Evolutionary conservation across 2,329 filamentous ascomycete genomes (phyloP).

Genomic region (Phialophora macrospora): DNA sequence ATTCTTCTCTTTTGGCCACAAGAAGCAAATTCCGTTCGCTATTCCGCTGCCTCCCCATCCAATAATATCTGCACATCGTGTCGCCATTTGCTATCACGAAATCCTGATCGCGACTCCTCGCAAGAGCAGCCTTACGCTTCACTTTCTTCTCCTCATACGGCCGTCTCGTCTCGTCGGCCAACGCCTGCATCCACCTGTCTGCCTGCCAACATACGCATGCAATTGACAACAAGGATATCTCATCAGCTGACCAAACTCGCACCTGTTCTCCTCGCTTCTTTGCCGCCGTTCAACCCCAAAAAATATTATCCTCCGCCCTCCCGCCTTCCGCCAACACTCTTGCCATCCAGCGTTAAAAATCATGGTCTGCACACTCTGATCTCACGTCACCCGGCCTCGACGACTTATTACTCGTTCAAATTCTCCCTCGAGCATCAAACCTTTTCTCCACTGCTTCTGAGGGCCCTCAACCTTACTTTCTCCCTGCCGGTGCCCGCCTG

Average conservation of each 20-base stretch:
- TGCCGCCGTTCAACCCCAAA: slow-evolving; percentile 13
- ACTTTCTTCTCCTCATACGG: slow-evolving; percentile 7
- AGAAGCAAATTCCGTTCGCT: slow-evolving; percentile 17
- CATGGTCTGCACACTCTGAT: slow-evolving; percentile 31
- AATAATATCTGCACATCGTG: slow-evolving; percentile 12
- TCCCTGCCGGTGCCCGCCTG: slow-evolving; percentile 2
- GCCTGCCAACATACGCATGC: not conserved
- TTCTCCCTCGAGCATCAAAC: not conserved
- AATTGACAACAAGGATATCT: slow-evolving; percentile 13
- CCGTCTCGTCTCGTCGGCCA: not conserved
- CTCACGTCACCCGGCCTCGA: slow-evolving; percentile 29
- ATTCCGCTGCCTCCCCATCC: slow-evolving; percentile 11
- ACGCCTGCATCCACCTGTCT: not conserved
- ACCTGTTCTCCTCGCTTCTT: slow-evolving; percentile 17
- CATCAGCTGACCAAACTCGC: slow-evolving; percentile 27
- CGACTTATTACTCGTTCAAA: slow-evolving; percentile 7
- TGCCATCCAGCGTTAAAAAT: slow-evolving; percentile 12
- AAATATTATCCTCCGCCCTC: slow-evolving; percentile 16
- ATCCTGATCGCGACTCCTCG: slow-evolving; percentile 1
- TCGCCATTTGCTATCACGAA: slow-evolving; percentile 12
- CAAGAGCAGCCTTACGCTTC: slow-evolving; percentile 19
- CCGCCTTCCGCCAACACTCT: slow-evolving; percentile 8
- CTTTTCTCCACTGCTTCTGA: not conserved
- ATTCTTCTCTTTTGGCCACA: slow-evolving; percentile 5
- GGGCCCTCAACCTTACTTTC: not conserved